Base-by-base conservation (phyloP, 805 yeast genomes). In the Dipodascus geniculatus region DNA sequence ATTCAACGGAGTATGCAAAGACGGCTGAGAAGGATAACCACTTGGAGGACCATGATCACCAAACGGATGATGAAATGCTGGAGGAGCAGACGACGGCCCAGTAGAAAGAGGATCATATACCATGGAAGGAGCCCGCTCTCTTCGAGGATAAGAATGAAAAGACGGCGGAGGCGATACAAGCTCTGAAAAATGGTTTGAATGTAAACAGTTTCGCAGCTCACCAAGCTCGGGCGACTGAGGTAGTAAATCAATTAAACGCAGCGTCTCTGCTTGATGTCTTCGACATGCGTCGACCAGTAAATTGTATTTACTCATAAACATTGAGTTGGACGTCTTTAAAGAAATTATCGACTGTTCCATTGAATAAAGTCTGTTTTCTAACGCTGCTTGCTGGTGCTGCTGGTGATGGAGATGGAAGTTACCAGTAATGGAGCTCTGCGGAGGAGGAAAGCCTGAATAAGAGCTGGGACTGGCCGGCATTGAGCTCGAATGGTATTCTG, bases 61-160 rank as follows among this genome's bases (percentile, higher is more conserved):
- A 48, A 38, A 51, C 19, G 51, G 24, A 20, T 11, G 35, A 20
- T 49, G 33, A 19, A 38, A 48, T 17, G 20, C 38, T 9, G 49
- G 24, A 17, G 42, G 22, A 3, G 17, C 23, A 3, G 48, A 33
- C 20, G 23, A 22, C n/a, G 59, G 58, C 8, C 44, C 53, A 4
- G 58, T 48, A 19, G 54, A 48, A 48, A 60, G 42, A 9, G 62
- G 62, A 48, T 60, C 62, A 33, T 58, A 60, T 17, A 57, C 48
- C 23, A 60, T 57, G 3, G 62, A 60, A 16, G 38, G 54, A 14
- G 56, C 57, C 20, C 62, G 55, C 51, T 60, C 62, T n/a, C 56
- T 19, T 17, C 8, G 44, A 14, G 44, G 44, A 38, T 38, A 38
- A n/a, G 44, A 38, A 17, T 38, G 44, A 17, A 38, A 17, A 49